Conservation (phyloP, 2,329 filamentous ascomycete genomes). For the Aureobasidium sp. region DNA sequence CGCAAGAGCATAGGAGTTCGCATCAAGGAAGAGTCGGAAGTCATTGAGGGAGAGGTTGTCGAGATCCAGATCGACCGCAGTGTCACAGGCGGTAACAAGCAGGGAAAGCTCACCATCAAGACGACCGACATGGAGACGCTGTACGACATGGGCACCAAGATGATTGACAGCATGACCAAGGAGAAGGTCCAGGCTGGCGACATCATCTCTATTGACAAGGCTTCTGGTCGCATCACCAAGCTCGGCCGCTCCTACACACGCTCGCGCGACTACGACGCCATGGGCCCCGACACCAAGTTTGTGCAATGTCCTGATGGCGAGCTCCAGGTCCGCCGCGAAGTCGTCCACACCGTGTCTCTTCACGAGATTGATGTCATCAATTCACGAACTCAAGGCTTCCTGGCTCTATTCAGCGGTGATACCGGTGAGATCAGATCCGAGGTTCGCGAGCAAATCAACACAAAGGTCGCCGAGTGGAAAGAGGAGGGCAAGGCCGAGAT, state of each 20-base stretch:
- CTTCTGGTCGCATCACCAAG: slow-evolving; percentile 95
- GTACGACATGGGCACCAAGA: slow-evolving; percentile 98
- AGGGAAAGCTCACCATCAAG: slow-evolving; percentile 98
- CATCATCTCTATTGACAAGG: slow-evolving; percentile 97
- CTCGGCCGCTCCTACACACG: slow-evolving; percentile 89
- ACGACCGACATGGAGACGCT: slow-evolving; percentile 99
- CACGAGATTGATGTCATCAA: slow-evolving; percentile 99
- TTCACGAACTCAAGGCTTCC: slow-evolving; percentile 93
- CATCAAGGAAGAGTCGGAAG: slow-evolving; percentile 98
- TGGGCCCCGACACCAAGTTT: slow-evolving; percentile 98
- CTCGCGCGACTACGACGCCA: slow-evolving; percentile 95
- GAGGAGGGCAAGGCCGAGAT: slow-evolving; percentile 99
- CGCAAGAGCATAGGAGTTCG: slow-evolving; percentile 95
- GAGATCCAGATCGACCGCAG: slow-evolving; percentile 98
- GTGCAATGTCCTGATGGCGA: slow-evolving; percentile 96
- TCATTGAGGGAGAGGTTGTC: slow-evolving; percentile 97
- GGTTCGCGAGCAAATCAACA: slow-evolving; percentile 97
- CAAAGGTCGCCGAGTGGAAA: slow-evolving; percentile 97
- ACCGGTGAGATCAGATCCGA: slow-evolving; percentile 97
- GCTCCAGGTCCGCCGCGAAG: slow-evolving; percentile 92
- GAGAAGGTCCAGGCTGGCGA: slow-evolving; percentile 98
- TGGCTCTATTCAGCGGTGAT: slow-evolving; percentile 94
- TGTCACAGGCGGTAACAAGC: slow-evolving; percentile 92
- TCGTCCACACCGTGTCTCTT: slow-evolving; percentile 90
- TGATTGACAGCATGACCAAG: slow-evolving; percentile 99